These are phyloP conservation scores for Coix lacrymajobi DNA, from an alignment of 176 grass and related monocot genomes.

Conservation along the genomic window DNA sequence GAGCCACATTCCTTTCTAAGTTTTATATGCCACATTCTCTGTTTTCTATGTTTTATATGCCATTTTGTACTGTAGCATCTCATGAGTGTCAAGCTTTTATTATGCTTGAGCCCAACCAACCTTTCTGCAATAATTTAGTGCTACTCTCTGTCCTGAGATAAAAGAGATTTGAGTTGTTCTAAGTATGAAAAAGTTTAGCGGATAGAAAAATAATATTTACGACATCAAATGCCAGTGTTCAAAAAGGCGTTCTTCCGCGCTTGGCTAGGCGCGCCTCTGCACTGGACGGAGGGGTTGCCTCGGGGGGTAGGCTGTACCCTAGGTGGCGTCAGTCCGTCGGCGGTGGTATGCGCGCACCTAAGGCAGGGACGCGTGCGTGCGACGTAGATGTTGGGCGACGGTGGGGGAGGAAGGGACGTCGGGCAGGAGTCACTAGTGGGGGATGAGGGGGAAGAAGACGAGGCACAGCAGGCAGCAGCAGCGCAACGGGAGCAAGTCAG, in stretches of 20 bases:
- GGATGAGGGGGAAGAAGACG: neutral
- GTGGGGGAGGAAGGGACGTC: too few relatives aligned
- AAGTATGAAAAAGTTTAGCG: neutral
- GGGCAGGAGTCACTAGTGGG: neutral
- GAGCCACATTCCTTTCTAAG: slow-evolving; percentile 7
- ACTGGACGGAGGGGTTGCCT: too few relatives aligned
- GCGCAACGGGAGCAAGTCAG: neutral
- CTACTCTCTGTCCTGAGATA: neutral
- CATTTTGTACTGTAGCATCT: neutral
- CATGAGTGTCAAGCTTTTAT: slow-evolving; percentile 13
- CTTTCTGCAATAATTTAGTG: slow-evolving; percentile 20
- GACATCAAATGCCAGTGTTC: neutral
- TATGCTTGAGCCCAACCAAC: neutral
- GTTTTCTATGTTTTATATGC: slow-evolving; percentile 6
- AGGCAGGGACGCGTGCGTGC: too few relatives aligned
- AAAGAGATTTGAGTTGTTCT: neutral
- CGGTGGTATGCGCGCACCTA: neutral
- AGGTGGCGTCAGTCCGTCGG: too few relatives aligned
- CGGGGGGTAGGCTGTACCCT: too few relatives aligned
- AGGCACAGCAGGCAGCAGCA: neutral
- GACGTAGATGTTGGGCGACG: too few relatives aligned
- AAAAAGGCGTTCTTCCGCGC: neutral
- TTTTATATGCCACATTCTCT: slow-evolving; percentile 1
- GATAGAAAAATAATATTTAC: neutral
- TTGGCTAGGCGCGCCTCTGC: neutral